phyloP scores from a whole-genome alignment of 2,329 filamentous ascomycete genomes.

The Hypomyces rosellus region DNA sequence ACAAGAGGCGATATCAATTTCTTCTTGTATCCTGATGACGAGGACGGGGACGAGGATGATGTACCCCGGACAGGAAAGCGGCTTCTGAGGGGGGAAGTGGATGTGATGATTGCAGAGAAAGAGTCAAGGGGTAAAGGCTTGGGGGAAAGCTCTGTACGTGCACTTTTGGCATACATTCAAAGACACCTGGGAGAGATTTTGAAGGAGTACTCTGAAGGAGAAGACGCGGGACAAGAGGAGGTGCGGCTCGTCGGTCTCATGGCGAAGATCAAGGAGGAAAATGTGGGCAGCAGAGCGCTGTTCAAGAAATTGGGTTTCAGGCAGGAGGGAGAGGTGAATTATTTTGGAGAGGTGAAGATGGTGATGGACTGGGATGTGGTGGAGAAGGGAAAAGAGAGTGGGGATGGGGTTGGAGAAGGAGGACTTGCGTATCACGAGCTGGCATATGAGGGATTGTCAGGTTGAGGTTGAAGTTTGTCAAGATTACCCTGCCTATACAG shows the following conservation, averaged over 20 bases:
- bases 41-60: constrained; percentile 30
- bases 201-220: constrained; percentile 30
- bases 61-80: constrained; percentile 19
- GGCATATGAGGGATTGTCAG: too few species aligned
- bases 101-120: constrained; percentile 74
- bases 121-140: constrained; percentile 54
- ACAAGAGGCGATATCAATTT: constrained; percentile 77
- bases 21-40: constrained; percentile 59
- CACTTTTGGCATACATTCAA: constrained; percentile 64
- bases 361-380: constrained; percentile 30
- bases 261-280: constrained; percentile 53
- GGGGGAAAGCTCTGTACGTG: constrained; percentile 57
- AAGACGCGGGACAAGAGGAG: neutral
- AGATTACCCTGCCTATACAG: too few species aligned
- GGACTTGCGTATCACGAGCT: too few species aligned
- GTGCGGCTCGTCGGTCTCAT: constrained; percentile 34
- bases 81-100: constrained; percentile 61
- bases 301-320: constrained; percentile 47
- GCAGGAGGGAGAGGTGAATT: constrained; percentile 48
- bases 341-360: constrained; percentile 55
- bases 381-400: constrained; percentile 12
- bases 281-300: constrained; percentile 44
- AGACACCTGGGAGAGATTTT: constrained; percentile 49
- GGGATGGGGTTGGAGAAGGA: too few species aligned
- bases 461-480: too few species aligned